A percentile compares a stretch with the other conserved stretches of the same genome.
phyloP scores from a whole-genome alignment of 2,329 filamentous ascomycete species.

The Botrytis byssoidea region DNA sequence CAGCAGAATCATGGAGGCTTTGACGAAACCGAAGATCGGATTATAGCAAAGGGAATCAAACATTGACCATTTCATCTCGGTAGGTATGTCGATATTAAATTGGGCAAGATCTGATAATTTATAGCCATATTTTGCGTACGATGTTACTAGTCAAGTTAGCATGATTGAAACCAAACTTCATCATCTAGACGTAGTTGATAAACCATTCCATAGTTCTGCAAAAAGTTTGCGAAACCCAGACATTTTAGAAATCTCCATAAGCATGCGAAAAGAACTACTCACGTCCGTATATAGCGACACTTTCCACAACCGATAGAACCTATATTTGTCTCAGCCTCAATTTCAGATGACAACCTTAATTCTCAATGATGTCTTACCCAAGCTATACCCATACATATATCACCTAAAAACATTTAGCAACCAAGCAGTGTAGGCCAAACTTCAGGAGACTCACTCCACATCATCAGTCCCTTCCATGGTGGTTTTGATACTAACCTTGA shows the following conservation, averaged over 20 bases:
- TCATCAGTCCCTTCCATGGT: slow-evolving; percentile 26
- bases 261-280: not conserved
- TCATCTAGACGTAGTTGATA: not conserved
- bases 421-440: not conserved
- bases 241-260: too few species aligned
- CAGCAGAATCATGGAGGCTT: slow-evolving; percentile 47
- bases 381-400: slow-evolving; percentile 26
- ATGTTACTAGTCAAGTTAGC: slow-evolving; percentile 24
- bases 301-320: slow-evolving; percentile 17
- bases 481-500: slow-evolving; percentile 22
- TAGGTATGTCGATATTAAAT: slow-evolving; percentile 1
- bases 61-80: slow-evolving; percentile 31
- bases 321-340: slow-evolving; percentile 18
- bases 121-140: slow-evolving; percentile 28
- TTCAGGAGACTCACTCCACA: slow-evolving; percentile 25
- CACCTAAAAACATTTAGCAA: slow-evolving; percentile 20
- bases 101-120: slow-evolving; percentile 20
- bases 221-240: not conserved
- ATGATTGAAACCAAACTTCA: not conserved
- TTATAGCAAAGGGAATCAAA: slow-evolving; percentile 42
- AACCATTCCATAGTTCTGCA: not conserved
- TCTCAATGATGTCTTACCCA: slow-evolving; percentile 21
- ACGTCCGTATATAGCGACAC: slow-evolving; percentile 18
- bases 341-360: slow-evolving; percentile 6
- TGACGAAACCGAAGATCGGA: slow-evolving; percentile 47